Evolutionary conservation across 148 eudicot species (phyloP).

Genomic region (Beta vulgaris): DNA sequence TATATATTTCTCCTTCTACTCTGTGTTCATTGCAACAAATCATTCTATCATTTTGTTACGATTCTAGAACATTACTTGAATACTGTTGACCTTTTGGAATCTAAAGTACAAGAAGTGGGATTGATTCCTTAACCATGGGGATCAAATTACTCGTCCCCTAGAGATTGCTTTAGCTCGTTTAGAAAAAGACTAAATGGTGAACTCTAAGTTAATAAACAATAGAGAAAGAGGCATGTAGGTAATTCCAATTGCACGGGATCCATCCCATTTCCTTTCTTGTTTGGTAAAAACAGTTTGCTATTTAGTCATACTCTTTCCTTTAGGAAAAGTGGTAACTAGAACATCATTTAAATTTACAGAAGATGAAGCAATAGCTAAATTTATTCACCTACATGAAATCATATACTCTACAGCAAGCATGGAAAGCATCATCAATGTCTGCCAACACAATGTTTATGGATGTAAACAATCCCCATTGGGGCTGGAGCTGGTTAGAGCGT

Average conservation of each 20-base stretch:
- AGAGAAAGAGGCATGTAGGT: too few relatives aligned
- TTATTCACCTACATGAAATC: conserved; percentile 7
- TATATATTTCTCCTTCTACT: too few relatives aligned
- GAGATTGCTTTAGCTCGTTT: too few relatives aligned
- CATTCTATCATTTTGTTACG: neutral
- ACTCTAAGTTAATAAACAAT: too few relatives aligned
- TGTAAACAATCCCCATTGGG: conserved; percentile 84
- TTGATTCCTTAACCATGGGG: too few relatives aligned
- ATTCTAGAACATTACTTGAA: neutral
- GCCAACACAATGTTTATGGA: conserved; percentile 65
- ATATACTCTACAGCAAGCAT: conserved; percentile 65
- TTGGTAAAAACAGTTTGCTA: too few relatives aligned
- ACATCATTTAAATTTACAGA: neutral
- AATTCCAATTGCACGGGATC: too few relatives aligned
- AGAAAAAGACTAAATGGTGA: too few relatives aligned
- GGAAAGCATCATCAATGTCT: conserved; percentile 73
- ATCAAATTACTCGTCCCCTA: too few relatives aligned
- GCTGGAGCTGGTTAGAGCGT: conserved; percentile 97
- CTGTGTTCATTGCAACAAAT: neutral
- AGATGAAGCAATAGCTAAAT: neutral
- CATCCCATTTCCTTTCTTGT: too few relatives aligned
- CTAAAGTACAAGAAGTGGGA: neutral
- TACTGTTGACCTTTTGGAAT: neutral
- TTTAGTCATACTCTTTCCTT: too few relatives aligned
- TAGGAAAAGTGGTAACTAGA: neutral